phyloP scores from a whole-genome alignment of 495 filamentous ascomycete species.

The Tuber microsphaerosporum region DNA sequence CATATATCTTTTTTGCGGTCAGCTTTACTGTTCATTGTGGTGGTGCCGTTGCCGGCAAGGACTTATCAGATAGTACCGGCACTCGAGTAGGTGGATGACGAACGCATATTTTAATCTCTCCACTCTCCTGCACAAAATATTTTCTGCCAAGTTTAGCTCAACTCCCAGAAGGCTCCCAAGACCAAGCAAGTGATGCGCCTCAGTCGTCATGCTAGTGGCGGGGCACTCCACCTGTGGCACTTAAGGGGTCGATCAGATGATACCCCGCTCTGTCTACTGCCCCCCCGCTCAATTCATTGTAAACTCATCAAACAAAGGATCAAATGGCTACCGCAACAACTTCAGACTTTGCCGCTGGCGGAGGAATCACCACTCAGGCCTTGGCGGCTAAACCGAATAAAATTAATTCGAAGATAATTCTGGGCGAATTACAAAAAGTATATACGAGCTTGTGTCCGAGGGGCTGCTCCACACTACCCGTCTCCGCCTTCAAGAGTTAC shows the following conservation, averaged over 20 bases:
- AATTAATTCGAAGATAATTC: conserved; percentile 23
- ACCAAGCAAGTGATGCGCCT: too few relatives aligned
- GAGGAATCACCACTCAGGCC: conserved; percentile 23
- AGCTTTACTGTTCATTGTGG: too few relatives aligned
- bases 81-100: too few relatives aligned
- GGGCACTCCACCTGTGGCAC: too few relatives aligned
- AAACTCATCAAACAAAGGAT: neutral
- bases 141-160: too few relatives aligned
- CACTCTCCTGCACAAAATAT: too few relatives aligned
- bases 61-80: too few relatives aligned
- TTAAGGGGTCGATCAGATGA: neutral
- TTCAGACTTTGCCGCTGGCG: conserved; percentile 17
- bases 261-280: neutral
- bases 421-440: conserved; percentile 20
- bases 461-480: conserved; percentile 17
- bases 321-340: conserved; percentile 21
- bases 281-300: neutral
- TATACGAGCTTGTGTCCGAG: conserved; percentile 7
- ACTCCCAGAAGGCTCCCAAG: too few relatives aligned
- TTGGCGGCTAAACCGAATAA: conserved; percentile 23
- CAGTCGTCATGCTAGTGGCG: too few relatives aligned
- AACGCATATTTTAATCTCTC: too few relatives aligned
- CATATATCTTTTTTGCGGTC: too few relatives aligned
- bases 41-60: too few relatives aligned
- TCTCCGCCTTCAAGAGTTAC: conserved; percentile 19